phyloP scores from a whole-genome alignment of 1,139 yeast genomes.

The Schizosaccharomyces versatilis region DNA sequence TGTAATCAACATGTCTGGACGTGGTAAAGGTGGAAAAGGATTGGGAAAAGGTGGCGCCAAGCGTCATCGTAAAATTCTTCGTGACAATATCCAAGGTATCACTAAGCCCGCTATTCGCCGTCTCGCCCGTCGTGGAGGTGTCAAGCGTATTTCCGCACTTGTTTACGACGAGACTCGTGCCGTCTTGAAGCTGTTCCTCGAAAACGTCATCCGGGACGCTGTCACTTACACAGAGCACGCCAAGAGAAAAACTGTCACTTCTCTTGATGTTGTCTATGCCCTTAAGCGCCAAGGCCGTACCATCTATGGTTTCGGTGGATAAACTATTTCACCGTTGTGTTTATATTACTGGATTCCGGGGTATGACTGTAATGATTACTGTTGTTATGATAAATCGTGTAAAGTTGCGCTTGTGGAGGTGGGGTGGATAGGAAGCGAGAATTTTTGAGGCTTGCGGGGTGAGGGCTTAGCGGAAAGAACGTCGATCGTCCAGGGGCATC shows the following conservation, averaged over 20 bases:
- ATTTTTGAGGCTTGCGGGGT: too few relatives aligned
- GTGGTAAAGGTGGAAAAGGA: conserved; percentile 99
- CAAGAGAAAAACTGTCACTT: conserved; percentile 98
- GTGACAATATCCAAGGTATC: conserved; percentile 99
- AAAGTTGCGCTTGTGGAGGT: too few relatives aligned
- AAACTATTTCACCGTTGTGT: conserved; percentile 16
- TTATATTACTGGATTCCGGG: too few relatives aligned
- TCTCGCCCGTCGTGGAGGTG: conserved; percentile 99
- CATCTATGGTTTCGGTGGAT: conserved; percentile 99
- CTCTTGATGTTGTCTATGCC: conserved; percentile 95
- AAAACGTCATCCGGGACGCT: conserved; percentile 94
- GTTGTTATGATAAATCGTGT: too few relatives aligned
- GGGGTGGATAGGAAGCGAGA: too few relatives aligned
- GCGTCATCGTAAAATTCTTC: conserved; percentile 98
- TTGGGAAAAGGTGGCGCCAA: conserved; percentile 50
- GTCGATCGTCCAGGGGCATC: too few relatives aligned
- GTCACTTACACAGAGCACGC: conserved; percentile 99
- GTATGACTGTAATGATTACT: too few relatives aligned
- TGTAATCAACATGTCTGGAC: conserved; percentile 76
- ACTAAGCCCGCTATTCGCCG: conserved; percentile 99
- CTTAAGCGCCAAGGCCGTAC: conserved; percentile 99
- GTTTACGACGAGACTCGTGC: conserved; percentile 98
- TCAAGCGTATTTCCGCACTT: conserved; percentile 96
- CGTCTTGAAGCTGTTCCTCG: conserved; percentile 86
- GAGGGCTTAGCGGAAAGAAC: too few relatives aligned